Evolutionary conservation across 108 stramenopile genomes (phyloP).

Genomic region (Pseudonitzschia multiseries): DNA sequence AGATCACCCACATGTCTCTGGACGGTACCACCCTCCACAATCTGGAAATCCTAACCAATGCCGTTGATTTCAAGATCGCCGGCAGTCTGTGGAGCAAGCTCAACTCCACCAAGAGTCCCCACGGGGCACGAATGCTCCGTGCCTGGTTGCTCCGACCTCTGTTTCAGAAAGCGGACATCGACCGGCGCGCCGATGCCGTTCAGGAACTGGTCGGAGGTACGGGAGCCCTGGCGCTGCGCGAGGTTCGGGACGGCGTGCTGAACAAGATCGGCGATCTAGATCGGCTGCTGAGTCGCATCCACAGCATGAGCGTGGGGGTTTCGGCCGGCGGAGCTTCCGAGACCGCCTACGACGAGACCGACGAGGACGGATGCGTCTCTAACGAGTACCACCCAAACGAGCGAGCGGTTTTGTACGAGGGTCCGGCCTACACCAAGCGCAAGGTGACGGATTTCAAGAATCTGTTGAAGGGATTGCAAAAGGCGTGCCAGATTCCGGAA

Average conservation of each 20-base stretch:
- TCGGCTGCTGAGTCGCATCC: constrained; percentile 88
- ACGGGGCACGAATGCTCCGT: constrained; percentile 90
- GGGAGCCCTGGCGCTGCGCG: constrained; percentile 70
- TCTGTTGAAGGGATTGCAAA: constrained; percentile 70
- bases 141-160: constrained; percentile 96
- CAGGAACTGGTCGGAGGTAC: constrained; percentile 80
- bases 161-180: constrained; percentile 83
- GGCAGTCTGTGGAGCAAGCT: constrained; percentile 92
- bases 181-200: constrained; percentile 92
- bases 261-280: constrained; percentile 92
- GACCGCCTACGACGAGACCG: constrained; percentile 13
- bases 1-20: constrained; percentile 82
- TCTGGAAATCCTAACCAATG: constrained; percentile 90
- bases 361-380: constrained; percentile 13
- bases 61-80: constrained; percentile 59
- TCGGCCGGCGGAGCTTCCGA: neutral
- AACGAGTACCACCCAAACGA: constrained; percentile 84
- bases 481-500: constrained; percentile 66
- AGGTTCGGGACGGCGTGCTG: constrained; percentile 61
- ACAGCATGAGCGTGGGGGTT: constrained; percentile 73
- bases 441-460: constrained; percentile 92
- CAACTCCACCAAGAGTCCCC: constrained; percentile 88
- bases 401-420: constrained; percentile 95
- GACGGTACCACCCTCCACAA: constrained; percentile 96
- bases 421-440: constrained; percentile 84